Conservation (phyloP, 176 grass and related monocot genomes). For the Avena insularis region DNA sequence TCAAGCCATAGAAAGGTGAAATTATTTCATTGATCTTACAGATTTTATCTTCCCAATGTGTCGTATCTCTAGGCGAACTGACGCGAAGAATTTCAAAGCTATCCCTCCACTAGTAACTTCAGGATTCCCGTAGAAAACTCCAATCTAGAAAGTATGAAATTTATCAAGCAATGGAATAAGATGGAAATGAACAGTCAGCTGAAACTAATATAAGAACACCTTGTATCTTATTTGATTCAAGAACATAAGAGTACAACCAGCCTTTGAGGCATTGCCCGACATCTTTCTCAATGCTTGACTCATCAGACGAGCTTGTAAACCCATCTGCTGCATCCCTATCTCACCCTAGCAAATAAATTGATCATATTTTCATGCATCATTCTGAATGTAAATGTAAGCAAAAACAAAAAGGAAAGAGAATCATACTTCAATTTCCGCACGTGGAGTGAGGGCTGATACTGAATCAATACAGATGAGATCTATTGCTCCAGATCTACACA, state of each 20-base stretch:
- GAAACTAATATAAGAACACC: slow-evolving; percentile 48
- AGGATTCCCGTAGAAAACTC: slow-evolving; percentile 99
- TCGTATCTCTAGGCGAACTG: slow-evolving; percentile 98
- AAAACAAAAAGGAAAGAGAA: slow-evolving; percentile 24
- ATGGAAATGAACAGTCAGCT: slow-evolving; percentile 33
- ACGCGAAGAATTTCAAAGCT: slow-evolving; percentile 98
- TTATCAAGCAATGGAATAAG: slow-evolving; percentile 34
- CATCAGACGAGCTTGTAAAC: slow-evolving; percentile 96
- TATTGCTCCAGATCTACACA: slow-evolving; percentile 97
- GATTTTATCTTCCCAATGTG: slow-evolving; percentile 95
- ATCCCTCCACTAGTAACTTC: slow-evolving; percentile 99
- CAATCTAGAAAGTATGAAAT: slow-evolving; percentile 67
- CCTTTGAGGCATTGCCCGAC: slow-evolving; percentile 98
- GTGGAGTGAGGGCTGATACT: slow-evolving; percentile 95
- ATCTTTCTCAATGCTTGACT: slow-evolving; percentile 99
- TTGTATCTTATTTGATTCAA: slow-evolving; percentile 99
- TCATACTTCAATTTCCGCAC: slow-evolving; percentile 93
- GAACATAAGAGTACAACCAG: slow-evolving; percentile 99
- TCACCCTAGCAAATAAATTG: slow-evolving; percentile 67
- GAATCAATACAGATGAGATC: slow-evolving; percentile 98
- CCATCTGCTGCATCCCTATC: slow-evolving; percentile 99
- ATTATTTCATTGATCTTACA: slow-evolving; percentile 59
- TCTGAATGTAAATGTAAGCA: slow-evolving; percentile 1
- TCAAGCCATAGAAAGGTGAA: slow-evolving; percentile 10
- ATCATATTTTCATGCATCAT: slow-evolving; percentile 19